Evolutionary conservation across 164 flowering plant genomes (phyloP), one percentile per base, ranked within the genome.

Genomic region (Tinospora cordifolia): DNA sequence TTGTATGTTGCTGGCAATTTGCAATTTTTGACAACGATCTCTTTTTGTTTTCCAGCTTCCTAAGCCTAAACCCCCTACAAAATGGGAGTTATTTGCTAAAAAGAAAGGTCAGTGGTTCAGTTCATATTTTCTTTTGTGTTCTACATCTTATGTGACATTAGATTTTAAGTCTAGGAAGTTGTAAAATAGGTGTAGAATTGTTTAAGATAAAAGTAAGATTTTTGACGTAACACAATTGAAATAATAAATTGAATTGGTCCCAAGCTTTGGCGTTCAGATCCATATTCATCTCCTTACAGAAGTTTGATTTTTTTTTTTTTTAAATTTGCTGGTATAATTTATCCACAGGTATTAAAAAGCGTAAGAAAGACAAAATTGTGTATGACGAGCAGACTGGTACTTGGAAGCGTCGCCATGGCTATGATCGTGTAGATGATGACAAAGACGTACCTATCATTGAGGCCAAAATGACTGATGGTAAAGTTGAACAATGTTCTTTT

Each of bases 391-490:
- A 87, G 72, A 89, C 91, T 38, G 81, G 80, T 64, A 69, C 85
- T 19, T 92, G 97, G 97, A 92, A 94, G 82, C 90, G 97, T 39
- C 89, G 87, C 2, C 81, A 82, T 84, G 98, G 97, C 40, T 92
- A 92, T 81, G 98, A 92, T 74, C 97, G 92, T 77, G 97, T 88
- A 14, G 84, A 89, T 84, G 98, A 94, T 75, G 77, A 74, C 62
- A 79, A 66, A 51, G 79, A 79, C 54, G 69, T 79, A 21, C 82
- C 82, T 19, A 76, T 79, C 46, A 79, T 79, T 63, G 82, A 76
- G 71, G 79, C 77, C 62, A 79, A 79, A 71, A 64, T 71, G 78
- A 82, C 85, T 49, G 82, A 79, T 76, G 79, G 82, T 79, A 79
- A 67, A 72, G 27, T 19, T 24, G 40, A 72, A 38, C 25, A 26